These are phyloP conservation scores for Arthrobotrys sinensis DNA, from an alignment of 2,329 filamentous ascomycete species.

Conservation along the genomic window DNA sequence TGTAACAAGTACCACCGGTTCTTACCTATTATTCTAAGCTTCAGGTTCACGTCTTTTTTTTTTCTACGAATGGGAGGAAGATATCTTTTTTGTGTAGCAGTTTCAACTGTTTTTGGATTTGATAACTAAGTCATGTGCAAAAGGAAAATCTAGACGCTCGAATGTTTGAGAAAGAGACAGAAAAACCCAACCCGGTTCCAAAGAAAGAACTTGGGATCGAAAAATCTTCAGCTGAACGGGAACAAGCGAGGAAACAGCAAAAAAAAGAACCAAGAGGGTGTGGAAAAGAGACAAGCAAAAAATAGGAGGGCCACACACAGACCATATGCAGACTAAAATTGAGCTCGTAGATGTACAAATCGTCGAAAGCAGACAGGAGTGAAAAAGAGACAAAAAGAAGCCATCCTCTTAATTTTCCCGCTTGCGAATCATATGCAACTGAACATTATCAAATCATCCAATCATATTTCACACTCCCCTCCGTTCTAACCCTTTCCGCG, in stretches of 20 bases:
- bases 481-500: constrained; percentile 26
- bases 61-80: background rate
- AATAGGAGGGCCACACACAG: constrained; percentile 42
- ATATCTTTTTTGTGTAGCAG: background rate
- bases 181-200: constrained; percentile 37
- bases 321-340: constrained; percentile 36
- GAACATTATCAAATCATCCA: constrained; percentile 37
- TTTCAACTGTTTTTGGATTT: constrained; percentile 10
- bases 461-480: constrained; percentile 37
- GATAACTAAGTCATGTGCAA: constrained; percentile 13
- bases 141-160: constrained; percentile 13
- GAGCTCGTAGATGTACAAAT: constrained; percentile 50
- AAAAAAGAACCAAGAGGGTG: constrained; percentile 40
- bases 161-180: constrained; percentile 23
- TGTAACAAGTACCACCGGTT: constrained; percentile 4
- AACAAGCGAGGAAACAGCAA: constrained; percentile 56
- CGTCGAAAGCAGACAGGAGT: constrained; percentile 38
- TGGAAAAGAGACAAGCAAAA: constrained; percentile 35
- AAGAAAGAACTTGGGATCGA: constrained; percentile 47
- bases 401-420: constrained; percentile 48
- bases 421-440: constrained; percentile 57
- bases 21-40: constrained; percentile 8
- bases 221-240: constrained; percentile 60
- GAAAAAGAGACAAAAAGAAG: constrained; percentile 44
- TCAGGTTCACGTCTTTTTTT: constrained; percentile 2